A percentile compares a stretch with the other conserved stretches of the same genome.
These are phyloP conservation scores for Cyberlindnera bimundalis DNA, from an alignment of 805 yeast species.

Conservation along the genomic window DNA sequence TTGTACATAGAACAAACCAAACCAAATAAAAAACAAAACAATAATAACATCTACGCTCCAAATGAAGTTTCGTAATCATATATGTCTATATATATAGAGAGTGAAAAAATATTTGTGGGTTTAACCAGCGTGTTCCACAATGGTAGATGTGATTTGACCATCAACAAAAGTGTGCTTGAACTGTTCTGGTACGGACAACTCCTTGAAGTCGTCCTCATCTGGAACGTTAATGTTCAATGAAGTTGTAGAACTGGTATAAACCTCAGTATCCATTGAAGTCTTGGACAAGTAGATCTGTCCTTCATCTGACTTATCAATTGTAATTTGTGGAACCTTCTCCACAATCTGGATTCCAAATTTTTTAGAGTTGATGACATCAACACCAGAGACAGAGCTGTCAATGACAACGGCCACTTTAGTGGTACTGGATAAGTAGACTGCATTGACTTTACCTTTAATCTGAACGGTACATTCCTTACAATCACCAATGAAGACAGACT, in stretches of 20 bases:
- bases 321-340: conserved; percentile 78
- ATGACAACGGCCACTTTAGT: conserved; percentile 71
- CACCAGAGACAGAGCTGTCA: conserved; percentile 81
- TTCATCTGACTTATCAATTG: conserved; percentile 84
- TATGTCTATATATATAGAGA: background rate
- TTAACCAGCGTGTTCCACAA: conserved; percentile 82
- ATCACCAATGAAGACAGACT: conserved; percentile 84
- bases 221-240: conserved; percentile 85
- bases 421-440: conserved; percentile 75
- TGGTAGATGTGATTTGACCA: conserved; percentile 63
- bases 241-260: conserved; percentile 82
- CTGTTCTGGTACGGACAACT: conserved; percentile 89
- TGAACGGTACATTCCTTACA: conserved; percentile 73
- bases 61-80: too few species aligned
- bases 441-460: conserved; percentile 87
- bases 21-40: too few species aligned
- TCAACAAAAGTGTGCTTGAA: conserved; percentile 62
- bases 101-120: background rate
- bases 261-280: conserved; percentile 67
- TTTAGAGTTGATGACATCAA: conserved; percentile 79
- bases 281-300: conserved; percentile 77
- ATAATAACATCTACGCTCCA: too few species aligned
- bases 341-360: conserved; percentile 83
- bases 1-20: conserved; percentile 15
- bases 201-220: conserved; percentile 68